These are phyloP conservation scores for Gentiana dahurica DNA, from an alignment of 257 asterid genomes.

Conservation along the genomic window DNA sequence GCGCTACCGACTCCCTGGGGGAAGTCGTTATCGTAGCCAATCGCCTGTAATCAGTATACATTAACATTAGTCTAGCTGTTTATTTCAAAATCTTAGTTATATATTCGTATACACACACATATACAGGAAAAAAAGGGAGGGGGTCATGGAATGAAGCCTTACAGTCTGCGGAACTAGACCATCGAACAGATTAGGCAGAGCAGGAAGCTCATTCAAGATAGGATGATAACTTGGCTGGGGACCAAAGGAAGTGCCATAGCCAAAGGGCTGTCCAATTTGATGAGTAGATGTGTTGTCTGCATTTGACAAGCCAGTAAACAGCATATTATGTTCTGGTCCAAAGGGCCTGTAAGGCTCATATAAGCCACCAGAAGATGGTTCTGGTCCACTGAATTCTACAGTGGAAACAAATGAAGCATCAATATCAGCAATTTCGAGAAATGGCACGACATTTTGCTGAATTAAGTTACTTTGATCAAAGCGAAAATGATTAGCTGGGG, in stretches of 20 bases:
- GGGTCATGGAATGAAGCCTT: not conserved
- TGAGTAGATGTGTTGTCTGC: not conserved
- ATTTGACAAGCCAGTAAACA: conserved; percentile 1
- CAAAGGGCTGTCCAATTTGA: not conserved
- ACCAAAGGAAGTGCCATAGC: conserved; percentile 1
- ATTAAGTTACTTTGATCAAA: conserved; percentile 12
- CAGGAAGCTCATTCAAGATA: not conserved
- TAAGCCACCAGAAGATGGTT: conserved; percentile 8
- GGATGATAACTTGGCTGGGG: not conserved
- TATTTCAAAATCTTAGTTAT: too few relatives aligned
- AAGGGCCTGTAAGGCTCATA: conserved; percentile 16
- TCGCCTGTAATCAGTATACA: conserved; percentile 4
- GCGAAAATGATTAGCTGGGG: conserved; percentile 13
- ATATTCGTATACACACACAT: too few relatives aligned
- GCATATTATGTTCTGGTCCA: not conserved
- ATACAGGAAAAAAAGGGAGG: too few relatives aligned
- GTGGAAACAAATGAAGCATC: conserved; percentile 29
- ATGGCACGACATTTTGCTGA: conserved; percentile 22
- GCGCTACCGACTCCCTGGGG: not conserved
- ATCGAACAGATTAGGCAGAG: not conserved
- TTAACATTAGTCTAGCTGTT: not conserved
- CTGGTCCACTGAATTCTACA: conserved; percentile 14
- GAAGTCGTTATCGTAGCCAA: not conserved
- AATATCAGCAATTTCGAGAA: conserved; percentile 59
- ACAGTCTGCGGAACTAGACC: conserved; percentile 1